Evolutionary conservation across 768 basidiomycete genomes (phyloP), one percentile per base, ranked within the genome.

Genomic region (Boletus insuetus): DNA sequence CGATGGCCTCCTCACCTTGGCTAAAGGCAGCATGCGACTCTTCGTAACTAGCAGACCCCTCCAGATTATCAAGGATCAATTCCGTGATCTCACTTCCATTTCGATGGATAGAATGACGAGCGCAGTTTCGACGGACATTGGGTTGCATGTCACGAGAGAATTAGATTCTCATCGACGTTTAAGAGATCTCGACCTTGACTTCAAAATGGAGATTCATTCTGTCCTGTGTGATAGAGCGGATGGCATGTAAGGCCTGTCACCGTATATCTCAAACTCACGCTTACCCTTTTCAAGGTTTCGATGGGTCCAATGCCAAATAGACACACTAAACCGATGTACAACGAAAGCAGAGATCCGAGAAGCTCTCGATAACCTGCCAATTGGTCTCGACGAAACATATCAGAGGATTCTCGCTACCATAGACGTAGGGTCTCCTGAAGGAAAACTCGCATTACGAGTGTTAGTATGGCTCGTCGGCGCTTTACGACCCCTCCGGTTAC

Each of bases 241-340:
- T 4, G 61, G 64, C 24, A 63, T 66, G 64, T 65, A 50, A 47
- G 55, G 8, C 3, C 11, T 38, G 1, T 39, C 22, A 0, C 7
- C 4, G 4, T 44, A 13, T 51, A 38, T 48, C 3, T 45, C 22
- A 13, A 17, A 8, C 12, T 46, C 17, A 9, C 3, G 0, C 46
- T 59, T 3, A 62, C 2, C 31, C 1, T 19, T 40, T 16, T 6
- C 19, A 40, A 64, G 64, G 64, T 64, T 66, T 40, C 62, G 59
- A 0, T 66, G 65, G 64, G 59, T 61, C 3, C 51, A 66, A 5
- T 66, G 64, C 32, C 65, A 66, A 4, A 51, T 65, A 4, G 53
- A 66, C 40, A 40, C 54, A 0, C 31, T 66, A 5, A 46, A 51
- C 7, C 48, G 44, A 39, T 65, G 64, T 29, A 22, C 49, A 35